Percentiles rank a stretch among this genome's conserved stretches.
phyloP scores from a whole-genome alignment of 306 rosid genomes.

The Citrullus colocynthis region DNA sequence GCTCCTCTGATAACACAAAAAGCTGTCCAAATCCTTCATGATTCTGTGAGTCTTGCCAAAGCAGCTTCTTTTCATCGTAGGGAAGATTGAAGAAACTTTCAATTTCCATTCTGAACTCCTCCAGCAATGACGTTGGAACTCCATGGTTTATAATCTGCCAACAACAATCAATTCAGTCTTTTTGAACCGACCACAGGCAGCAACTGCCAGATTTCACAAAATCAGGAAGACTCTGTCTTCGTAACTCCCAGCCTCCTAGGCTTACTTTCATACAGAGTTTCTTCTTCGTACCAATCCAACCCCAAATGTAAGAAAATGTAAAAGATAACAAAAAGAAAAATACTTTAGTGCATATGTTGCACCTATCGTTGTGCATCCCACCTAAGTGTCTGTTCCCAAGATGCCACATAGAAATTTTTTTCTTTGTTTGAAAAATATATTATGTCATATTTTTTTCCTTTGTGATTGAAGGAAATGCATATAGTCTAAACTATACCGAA shows the following conservation, averaged over 20 bases:
- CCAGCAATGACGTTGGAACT: constrained; percentile 16
- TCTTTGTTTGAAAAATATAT: too few relatives aligned
- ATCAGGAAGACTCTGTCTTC: not conserved
- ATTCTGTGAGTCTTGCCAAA: constrained; percentile 20
- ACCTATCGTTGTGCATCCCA: too few relatives aligned
- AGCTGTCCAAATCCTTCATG: constrained; percentile 30
- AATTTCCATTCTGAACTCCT: constrained; percentile 11
- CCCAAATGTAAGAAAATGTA: not conserved
- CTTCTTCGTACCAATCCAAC: not conserved
- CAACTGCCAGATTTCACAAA: not conserved
- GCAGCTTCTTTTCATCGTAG: constrained; percentile 20
- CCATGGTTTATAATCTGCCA: constrained; percentile 20
- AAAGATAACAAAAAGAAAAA: too few relatives aligned
- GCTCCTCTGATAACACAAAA: constrained; percentile 27
- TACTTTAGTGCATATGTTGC: too few relatives aligned
- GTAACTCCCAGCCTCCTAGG: not conserved
- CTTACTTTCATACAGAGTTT: not conserved
- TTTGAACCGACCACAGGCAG: not conserved
- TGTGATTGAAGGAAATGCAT: too few relatives aligned
- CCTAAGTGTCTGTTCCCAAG: too few relatives aligned
- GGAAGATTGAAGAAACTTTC: constrained; percentile 19
- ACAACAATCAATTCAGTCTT: not conserved
- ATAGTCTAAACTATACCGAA: too few relatives aligned
- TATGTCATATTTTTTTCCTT: too few relatives aligned
- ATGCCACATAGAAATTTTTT: too few relatives aligned